Conservation (phyloP, 225 moss, liverwort and hornwort genomes). For the Sphagnum contortum region DNA sequence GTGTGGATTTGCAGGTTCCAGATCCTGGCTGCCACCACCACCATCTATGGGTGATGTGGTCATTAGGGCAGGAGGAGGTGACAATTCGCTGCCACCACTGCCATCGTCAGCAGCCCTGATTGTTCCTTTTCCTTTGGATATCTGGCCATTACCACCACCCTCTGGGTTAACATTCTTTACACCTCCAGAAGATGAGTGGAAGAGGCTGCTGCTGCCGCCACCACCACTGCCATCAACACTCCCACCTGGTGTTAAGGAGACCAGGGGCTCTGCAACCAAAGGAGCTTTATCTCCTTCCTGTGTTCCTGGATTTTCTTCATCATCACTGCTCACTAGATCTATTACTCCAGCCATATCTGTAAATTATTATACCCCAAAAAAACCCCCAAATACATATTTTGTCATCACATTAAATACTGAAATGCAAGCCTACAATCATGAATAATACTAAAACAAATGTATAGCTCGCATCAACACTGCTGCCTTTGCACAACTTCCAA, state of each 20-base stretch:
- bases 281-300: not conserved
- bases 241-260: not conserved
- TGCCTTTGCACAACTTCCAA: too few species aligned
- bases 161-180: not conserved
- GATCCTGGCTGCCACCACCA: too few species aligned
- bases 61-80: constrained; percentile 7
- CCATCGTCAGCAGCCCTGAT: not conserved
- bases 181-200: too few species aligned
- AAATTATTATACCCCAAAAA: too few species aligned
- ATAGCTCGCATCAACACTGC: too few species aligned
- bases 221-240: not conserved
- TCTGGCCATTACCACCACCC: constrained; percentile 3
- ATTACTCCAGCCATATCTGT: constrained; percentile 31
- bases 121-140: too few species aligned
- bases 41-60: not conserved
- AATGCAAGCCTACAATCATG: too few species aligned
- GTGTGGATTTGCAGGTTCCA: too few species aligned
- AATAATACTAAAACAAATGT: too few species aligned
- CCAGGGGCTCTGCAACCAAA: not conserved
- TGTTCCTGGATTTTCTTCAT: constrained; percentile 19
- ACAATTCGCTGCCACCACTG: constrained; percentile 1
- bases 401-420: too few species aligned
- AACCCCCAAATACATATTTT: too few species aligned
- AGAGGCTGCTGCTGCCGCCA: not conserved
- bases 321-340: constrained; percentile 48